phyloP scores from a whole-genome alignment of 495 filamentous ascomycete genomes.

The Penicillium maclennaniae region DNA sequence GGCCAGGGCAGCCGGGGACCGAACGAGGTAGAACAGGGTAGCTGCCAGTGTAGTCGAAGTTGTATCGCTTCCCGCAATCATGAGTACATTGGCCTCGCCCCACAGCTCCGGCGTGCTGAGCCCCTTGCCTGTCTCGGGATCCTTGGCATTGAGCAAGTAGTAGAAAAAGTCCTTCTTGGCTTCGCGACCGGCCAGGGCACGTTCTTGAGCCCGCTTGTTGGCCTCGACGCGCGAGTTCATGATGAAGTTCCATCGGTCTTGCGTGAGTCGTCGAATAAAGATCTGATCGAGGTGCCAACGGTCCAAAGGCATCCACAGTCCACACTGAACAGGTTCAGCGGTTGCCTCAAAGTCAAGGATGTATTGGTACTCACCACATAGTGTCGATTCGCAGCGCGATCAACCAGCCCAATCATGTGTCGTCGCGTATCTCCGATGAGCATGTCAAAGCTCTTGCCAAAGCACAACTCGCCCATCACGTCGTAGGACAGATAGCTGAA shows the following conservation, averaged over 20 bases:
- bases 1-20: conserved; percentile 41
- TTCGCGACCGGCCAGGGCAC: conserved; percentile 44
- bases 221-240: conserved; percentile 56
- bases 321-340: conserved; percentile 39
- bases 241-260: conserved; percentile 58
- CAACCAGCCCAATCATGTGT: conserved; percentile 47
- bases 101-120: conserved; percentile 64
- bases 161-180: conserved; percentile 64
- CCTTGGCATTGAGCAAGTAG: conserved; percentile 54
- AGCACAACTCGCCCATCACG: conserved; percentile 51
- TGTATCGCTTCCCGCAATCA: conserved; percentile 56
- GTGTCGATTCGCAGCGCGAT: conserved; percentile 49
- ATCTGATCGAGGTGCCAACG: conserved; percentile 54
- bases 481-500: conserved; percentile 53
- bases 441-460: conserved; percentile 55
- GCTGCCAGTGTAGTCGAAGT: conserved; percentile 55
- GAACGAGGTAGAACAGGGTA: conserved; percentile 60
- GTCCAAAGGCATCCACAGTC: conserved; percentile 55
- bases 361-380: conserved; percentile 43
- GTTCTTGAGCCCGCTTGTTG: conserved; percentile 50
- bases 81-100: conserved; percentile 66
- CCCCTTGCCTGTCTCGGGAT: conserved; percentile 58
- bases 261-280: conserved; percentile 54
- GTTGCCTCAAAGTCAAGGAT: background rate
- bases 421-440: conserved; percentile 44